Base-by-base conservation (phyloP, 192 early-diverging fungal genomes). In the Dissophora globulifera region DNA sequence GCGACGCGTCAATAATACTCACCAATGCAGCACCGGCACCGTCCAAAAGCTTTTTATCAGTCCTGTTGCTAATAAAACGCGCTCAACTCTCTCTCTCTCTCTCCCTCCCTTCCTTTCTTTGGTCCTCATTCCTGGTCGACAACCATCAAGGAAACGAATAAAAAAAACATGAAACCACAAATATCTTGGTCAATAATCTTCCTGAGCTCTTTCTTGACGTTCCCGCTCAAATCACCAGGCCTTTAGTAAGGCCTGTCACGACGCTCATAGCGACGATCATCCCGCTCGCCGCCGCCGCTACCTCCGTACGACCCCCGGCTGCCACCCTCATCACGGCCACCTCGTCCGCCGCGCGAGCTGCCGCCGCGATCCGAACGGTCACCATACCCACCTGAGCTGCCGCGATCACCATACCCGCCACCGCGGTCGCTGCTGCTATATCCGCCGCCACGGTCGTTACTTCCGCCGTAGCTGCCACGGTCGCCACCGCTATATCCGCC, bases 181-280 rank as follows among this genome's bases (percentile, higher is more conserved):
- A 38, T 38, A 6, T 38, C 35, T 38, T 13, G 6, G 7, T 6
- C 13, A 38, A 38, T 6, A 38, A 9, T 13, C 6, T 9, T 13
- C 35, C 35, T 9, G 35, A 13, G 7, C 35, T 38, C 35, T 38
- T 6, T 6, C 35, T 38, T 6, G 35, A 38, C 13, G 6, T 6
- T 9, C 7, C 35, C 13, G 7, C 35, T 38, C 7, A 38, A 9
- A 38, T 38, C 13, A 9, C 35, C 35, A 38, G n/a, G 35, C 13
- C 13, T 38, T 67, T 79, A 84, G 56, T 84, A 84, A 26, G 82
- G 82, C 9, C 82, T 60, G 40, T 78, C 82, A 47, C 82, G 78
- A 52, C 82, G 78, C 20, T 84, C 82, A 38, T 78, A 69, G 45
- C 82, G 79, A 19, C 62, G 65, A 57, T 79, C 80, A 31, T 79